Conservation (phyloP, 306 rosid genomes). For the Cucurbita argyrosperma region DNA sequence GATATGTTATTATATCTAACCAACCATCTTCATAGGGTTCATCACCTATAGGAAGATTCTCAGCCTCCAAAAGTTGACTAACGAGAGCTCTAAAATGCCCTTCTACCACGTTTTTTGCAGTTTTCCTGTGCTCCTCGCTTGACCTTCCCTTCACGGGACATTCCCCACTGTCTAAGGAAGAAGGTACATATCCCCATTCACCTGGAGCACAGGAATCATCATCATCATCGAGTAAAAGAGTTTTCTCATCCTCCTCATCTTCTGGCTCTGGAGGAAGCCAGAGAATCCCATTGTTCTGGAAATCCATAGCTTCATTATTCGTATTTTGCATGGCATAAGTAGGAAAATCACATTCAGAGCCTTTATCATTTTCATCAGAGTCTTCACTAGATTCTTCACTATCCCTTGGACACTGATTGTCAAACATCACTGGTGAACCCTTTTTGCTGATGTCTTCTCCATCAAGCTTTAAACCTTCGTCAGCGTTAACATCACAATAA, state of each 20-base stretch:
- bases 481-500: conserved; percentile 40
- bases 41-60: conserved; percentile 52
- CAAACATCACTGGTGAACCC: conserved; percentile 34
- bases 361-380: conserved; percentile 41
- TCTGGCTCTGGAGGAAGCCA: conserved; percentile 99
- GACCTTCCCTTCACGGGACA: conserved; percentile 48
- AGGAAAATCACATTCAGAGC: conserved; percentile 52
- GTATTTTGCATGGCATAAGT: conserved; percentile 35
- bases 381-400: conserved; percentile 7
- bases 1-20: conserved; percentile 75
- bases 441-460: conserved; percentile 28
- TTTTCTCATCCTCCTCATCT: conserved; percentile 75
- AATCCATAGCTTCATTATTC: conserved; percentile 71
- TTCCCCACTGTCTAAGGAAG: conserved; percentile 71
- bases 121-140: conserved; percentile 57
- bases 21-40: conserved; percentile 48
- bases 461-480: conserved; percentile 35
- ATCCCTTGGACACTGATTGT: conserved; percentile 11
- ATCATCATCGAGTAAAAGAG: conserved; percentile 49
- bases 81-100: conserved; percentile 92
- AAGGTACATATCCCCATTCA: conserved; percentile 62
- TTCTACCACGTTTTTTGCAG: conserved; percentile 76
- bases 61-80: conserved; percentile 79
- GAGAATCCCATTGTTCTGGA: conserved; percentile 81
- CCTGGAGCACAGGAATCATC: conserved; percentile 44